Evolutionary conservation across 2,329 filamentous ascomycete genomes (phyloP).

Genomic region (Curvularia sp.): DNA sequence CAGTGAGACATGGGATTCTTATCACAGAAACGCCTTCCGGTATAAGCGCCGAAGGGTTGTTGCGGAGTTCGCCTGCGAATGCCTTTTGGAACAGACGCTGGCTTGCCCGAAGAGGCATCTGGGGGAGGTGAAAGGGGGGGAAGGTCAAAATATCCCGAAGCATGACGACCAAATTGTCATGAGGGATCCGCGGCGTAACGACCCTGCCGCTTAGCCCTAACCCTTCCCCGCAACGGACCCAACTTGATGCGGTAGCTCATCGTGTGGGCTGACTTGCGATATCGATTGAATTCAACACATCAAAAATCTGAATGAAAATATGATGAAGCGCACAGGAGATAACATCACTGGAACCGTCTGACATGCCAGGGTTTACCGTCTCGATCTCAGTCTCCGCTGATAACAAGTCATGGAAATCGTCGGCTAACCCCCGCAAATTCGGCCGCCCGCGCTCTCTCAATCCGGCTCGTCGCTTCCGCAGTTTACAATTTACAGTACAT

Average conservation of each 20-base stretch:
- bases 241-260: constrained; percentile 19
- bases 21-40: constrained; percentile 29
- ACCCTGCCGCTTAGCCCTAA: constrained; percentile 9
- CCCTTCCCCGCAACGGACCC: constrained; percentile 21
- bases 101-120: too few relatives aligned
- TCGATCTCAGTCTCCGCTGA: neutral
- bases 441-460: neutral
- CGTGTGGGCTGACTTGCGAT: constrained; percentile 9
- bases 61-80: constrained; percentile 35
- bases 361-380: neutral
- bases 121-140: neutral
- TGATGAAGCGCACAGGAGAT: neutral
- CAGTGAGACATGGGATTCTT: constrained; percentile 23
- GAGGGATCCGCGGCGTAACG: constrained; percentile 8
- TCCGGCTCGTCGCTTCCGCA: neutral
- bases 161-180: constrained; percentile 2
- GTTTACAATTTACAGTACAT: constrained; percentile 19
- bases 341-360: neutral
- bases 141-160: neutral
- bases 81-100: constrained; percentile 14
- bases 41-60: constrained; percentile 23
- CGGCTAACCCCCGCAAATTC: constrained; percentile 7
- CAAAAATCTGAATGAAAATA: too few relatives aligned
- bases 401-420: neutral
- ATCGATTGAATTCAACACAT: neutral